Base-by-base conservation (phyloP, 2,329 filamentous ascomycete species). In the Xylaria sp. region DNA sequence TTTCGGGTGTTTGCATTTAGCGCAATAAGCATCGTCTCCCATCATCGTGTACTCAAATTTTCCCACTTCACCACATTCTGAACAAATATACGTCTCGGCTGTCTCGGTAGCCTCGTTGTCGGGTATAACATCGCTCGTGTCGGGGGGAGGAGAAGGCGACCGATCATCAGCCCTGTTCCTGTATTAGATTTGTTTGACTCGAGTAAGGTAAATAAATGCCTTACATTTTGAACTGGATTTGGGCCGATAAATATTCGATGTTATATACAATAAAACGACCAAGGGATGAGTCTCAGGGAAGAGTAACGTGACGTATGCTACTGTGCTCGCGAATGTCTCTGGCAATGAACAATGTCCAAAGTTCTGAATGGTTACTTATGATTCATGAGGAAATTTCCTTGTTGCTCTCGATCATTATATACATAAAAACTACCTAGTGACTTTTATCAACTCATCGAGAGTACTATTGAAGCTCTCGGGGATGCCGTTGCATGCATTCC, bases 41-140 rank as follows among this genome's bases (percentile, higher is more conserved):
- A 58, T 5, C 13, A 2, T 47, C 9, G 5, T 39, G 29, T 72
- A 65, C 11, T 54, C 20, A 47, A 75, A 75, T 4, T 69, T 36
- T n/a, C 54, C 63, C 2, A 15, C 22, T 7, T 61, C 1, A 0
- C 9, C 0, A n/a, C 73, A 75, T 0, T 61, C 57, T 5, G 29
- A 66, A 53, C 73, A 75, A 2, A 0, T 44, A 11, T 69, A 67
- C 11, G 45, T 10, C 6, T 25, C 13, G 10, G 13, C 42, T 0
- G 68, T 54, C 5, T 63, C 17, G 25, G 51, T 3, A 2, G 31
- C n/a, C 1, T 54, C 58, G 3, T 66, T 61, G 39, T 68, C 63
- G 2, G 59, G 44, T 27, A 3, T 9, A n/a, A 53, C 20, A 13
- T 49, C 27, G n/a, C 45, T 11, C 2, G 27, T 15, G 10, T 59